Evolutionary conservation across 306 rosid genomes (phyloP).

Genomic region (Rubus idaeus): DNA sequence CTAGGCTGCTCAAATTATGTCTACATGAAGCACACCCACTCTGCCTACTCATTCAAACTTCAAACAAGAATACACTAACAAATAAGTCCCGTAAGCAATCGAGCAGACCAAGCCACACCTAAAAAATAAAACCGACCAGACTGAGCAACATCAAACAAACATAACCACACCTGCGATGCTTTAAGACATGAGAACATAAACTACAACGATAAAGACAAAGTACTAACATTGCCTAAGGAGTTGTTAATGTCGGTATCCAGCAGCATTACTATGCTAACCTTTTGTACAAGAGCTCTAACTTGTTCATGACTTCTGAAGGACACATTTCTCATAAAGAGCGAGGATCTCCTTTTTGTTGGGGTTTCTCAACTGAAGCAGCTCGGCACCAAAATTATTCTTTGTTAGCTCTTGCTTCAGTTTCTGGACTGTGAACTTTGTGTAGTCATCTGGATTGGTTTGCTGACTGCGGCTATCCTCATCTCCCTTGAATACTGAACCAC

Average conservation of each 20-base stretch:
- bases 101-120: neutral
- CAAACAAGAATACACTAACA: neutral
- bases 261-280: neutral
- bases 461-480: conserved; percentile 71
- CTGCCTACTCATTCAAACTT: neutral
- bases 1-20: neutral
- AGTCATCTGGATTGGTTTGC: conserved; percentile 63
- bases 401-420: conserved; percentile 94
- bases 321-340: conserved; percentile 73
- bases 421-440: conserved; percentile 73
- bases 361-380: conserved; percentile 73
- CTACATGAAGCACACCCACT: neutral
- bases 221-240: conserved; percentile 5
- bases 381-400: conserved; percentile 76
- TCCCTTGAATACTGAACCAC: conserved; percentile 77
- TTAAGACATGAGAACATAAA: neutral
- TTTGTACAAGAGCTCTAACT: conserved; percentile 20
- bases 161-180: neutral
- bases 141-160: conserved; percentile 1
- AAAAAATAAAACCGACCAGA: neutral
- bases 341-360: conserved; percentile 74
- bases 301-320: conserved; percentile 62
- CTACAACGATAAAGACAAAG: neutral
- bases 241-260: conserved; percentile 14
- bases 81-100: neutral